Percentiles rank a stretch among this genome's conserved stretches.
Evolutionary conservation across 345 rosid species (phyloP).

Genomic region (Brassica juncea): DNA sequence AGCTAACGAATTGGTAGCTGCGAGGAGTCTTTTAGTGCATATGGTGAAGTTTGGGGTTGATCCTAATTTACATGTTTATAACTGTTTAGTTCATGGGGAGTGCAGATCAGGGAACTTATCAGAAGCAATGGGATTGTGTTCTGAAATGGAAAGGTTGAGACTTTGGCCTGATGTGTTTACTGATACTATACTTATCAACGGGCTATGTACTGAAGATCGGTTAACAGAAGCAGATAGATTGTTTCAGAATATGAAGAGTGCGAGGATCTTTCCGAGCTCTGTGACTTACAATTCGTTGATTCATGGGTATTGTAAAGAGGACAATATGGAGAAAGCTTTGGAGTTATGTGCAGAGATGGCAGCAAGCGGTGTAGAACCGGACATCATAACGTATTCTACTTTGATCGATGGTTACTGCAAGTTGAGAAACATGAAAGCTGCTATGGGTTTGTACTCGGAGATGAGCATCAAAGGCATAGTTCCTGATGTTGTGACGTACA

Average conservation of each 20-base stretch:
- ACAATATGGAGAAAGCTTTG: slow-evolving; percentile 58
- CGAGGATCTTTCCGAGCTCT: slow-evolving; percentile 51
- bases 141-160: slow-evolving; percentile 52
- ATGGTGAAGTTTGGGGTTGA: slow-evolving; percentile 60
- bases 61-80: slow-evolving; percentile 61
- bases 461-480: slow-evolving; percentile 59
- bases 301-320: slow-evolving; percentile 57
- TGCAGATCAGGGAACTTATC: slow-evolving; percentile 46
- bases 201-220: slow-evolving; percentile 43
- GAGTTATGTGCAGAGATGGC: slow-evolving; percentile 62
- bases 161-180: slow-evolving; percentile 61
- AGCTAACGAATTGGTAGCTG: slow-evolving; percentile 47
- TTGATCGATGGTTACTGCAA: slow-evolving; percentile 69
- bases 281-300: slow-evolving; percentile 60
- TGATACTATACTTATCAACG: slow-evolving; percentile 58
- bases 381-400: slow-evolving; percentile 57
- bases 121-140: slow-evolving; percentile 48
- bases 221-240: slow-evolving; percentile 49
- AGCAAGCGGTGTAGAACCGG: slow-evolving; percentile 51
- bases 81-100: slow-evolving; percentile 59
- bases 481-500: slow-evolving; percentile 64
- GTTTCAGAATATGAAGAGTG: slow-evolving; percentile 53
- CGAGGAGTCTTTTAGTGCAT: slow-evolving; percentile 50
- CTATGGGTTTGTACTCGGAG: slow-evolving; percentile 57
- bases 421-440: slow-evolving; percentile 56